Conservation (phyloP, 164 flowering plant species). For the Annona squamosa region DNA sequence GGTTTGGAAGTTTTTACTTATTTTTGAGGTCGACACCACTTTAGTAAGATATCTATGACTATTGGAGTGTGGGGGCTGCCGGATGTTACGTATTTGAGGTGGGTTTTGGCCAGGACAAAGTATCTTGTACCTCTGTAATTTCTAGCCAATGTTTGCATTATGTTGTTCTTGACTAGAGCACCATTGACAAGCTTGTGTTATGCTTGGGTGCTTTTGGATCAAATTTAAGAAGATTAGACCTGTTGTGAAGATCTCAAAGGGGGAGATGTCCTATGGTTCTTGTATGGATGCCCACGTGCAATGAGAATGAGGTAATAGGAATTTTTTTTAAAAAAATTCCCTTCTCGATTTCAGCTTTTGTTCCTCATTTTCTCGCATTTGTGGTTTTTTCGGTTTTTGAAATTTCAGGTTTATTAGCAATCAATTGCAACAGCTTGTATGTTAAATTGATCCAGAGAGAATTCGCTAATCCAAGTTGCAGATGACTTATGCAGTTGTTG, state of each 20-base stretch:
- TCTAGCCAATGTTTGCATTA: slow-evolving; percentile 64
- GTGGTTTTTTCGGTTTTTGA: neutral
- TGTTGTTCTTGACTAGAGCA: slow-evolving; percentile 71
- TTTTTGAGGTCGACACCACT: slow-evolving; percentile 67
- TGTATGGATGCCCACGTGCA: slow-evolving; percentile 99
- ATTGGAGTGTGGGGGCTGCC: slow-evolving; percentile 43
- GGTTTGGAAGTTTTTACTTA: slow-evolving; percentile 75
- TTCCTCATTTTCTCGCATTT: neutral
- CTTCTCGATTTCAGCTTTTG: neutral
- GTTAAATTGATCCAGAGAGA: slow-evolving; percentile 87
- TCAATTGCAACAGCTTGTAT: slow-evolving; percentile 90
- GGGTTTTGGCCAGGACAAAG: slow-evolving; percentile 78
- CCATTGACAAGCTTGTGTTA: slow-evolving; percentile 55
- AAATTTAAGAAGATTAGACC: slow-evolving; percentile 76
- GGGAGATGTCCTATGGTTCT: slow-evolving; percentile 84
- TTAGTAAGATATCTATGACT: slow-evolving; percentile 27
- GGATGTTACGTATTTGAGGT: slow-evolving; percentile 52
- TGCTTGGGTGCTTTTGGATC: slow-evolving; percentile 96
- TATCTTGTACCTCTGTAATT: slow-evolving; percentile 89
- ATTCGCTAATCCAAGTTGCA: slow-evolving; percentile 66
- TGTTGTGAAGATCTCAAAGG: slow-evolving; percentile 54
- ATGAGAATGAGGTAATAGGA: slow-evolving; percentile 81
- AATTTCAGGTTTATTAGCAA: slow-evolving; percentile 85
- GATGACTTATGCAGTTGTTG: slow-evolving; percentile 77
- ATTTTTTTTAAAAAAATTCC: neutral